These are phyloP conservation scores for Vitis hybrid DNA, from an alignment of 177 flowering plant species.

Conservation along the genomic window DNA sequence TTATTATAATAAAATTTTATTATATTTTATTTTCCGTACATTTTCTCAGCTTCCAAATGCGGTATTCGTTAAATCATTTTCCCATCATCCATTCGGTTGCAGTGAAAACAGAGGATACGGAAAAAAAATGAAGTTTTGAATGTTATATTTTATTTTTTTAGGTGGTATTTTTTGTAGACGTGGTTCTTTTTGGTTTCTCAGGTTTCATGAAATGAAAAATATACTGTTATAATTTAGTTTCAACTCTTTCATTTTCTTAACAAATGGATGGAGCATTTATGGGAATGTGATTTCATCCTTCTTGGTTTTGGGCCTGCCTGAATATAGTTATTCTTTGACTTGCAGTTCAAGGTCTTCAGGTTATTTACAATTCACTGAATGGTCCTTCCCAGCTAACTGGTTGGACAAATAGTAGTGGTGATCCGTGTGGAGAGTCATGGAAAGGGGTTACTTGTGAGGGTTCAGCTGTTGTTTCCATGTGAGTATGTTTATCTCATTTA, in stretches of 20 bases:
- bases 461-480: conserved; percentile 72
- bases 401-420: conserved; percentile 81
- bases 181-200: not conserved
- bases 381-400: conserved; percentile 69
- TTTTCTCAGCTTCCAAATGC: too few species aligned
- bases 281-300: not conserved
- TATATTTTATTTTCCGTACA: too few species aligned
- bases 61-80: too few species aligned
- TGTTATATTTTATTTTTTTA: too few species aligned
- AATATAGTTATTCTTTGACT: not conserved
- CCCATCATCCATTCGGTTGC: too few species aligned
- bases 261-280: not conserved
- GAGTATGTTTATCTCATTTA: conserved; percentile 7
- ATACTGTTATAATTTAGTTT: too few species aligned
- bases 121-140: too few species aligned
- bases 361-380: conserved; percentile 67
- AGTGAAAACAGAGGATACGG: too few species aligned
- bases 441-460: conserved; percentile 79
- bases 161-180: too few species aligned
- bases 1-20: too few species aligned
- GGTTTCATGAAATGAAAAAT: not conserved
- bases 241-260: not conserved
- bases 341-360: conserved; percentile 76
- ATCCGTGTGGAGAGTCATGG: conserved; percentile 94
- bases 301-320: not conserved